Percentiles rank a stretch among this genome's conserved stretches.
Conservation (phyloP, 768 basidiomycete genomes). For the Boletus sp. region DNA sequence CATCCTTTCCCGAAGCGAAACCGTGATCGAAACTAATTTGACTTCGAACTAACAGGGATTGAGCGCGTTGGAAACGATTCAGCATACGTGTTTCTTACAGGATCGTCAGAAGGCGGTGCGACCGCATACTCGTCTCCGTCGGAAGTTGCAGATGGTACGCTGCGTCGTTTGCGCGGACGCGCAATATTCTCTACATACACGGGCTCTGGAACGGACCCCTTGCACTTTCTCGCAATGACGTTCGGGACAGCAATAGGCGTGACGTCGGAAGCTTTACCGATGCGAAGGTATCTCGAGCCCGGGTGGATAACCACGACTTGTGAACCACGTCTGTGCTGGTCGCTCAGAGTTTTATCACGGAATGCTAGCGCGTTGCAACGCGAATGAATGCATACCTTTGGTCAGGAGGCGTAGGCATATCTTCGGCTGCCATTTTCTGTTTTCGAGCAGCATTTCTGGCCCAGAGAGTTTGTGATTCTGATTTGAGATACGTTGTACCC, state of each 20-base stretch:
- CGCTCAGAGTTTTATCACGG: constrained; percentile 30
- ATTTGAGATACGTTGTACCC: constrained; percentile 74
- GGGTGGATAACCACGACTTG: constrained; percentile 80
- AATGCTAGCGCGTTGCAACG: constrained; percentile 6
- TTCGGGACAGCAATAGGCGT: constrained; percentile 65
- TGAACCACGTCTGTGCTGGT: constrained; percentile 61
- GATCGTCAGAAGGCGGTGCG: constrained; percentile 52
- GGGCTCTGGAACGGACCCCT: constrained; percentile 41
- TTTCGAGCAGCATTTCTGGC: constrained; percentile 60
- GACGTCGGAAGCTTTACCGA: constrained; percentile 77
- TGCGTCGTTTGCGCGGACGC: constrained; percentile 47
- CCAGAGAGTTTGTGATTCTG: constrained; percentile 74
- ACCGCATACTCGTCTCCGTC: constrained; percentile 54
- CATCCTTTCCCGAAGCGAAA: constrained; percentile 80
- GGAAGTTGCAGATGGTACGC: constrained; percentile 21
- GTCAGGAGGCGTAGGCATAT: constrained; percentile 39
- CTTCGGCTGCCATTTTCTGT: constrained; percentile 44
- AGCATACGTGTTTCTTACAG: constrained; percentile 41
- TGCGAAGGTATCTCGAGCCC: constrained; percentile 69
- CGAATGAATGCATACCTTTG: constrained; percentile 40
- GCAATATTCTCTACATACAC: constrained; percentile 50
- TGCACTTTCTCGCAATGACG: constrained; percentile 69
- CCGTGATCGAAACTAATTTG: constrained; percentile 68
- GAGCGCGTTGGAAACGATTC: background rate
- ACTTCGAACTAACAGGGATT: constrained; percentile 57